Conservation (phyloP, 139 green algal species). For the Picochlorum costavermella region DNA sequence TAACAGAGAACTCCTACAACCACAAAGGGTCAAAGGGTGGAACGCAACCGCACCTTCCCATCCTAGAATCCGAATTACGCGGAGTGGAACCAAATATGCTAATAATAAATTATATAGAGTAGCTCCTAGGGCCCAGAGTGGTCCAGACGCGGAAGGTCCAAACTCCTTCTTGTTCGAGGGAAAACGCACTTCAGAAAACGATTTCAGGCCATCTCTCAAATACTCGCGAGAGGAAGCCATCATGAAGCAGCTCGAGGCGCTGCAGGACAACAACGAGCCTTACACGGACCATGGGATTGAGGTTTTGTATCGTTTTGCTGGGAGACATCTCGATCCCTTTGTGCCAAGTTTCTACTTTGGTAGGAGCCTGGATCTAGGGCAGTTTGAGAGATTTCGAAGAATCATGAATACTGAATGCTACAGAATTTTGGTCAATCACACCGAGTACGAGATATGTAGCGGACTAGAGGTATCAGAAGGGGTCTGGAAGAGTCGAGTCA, state of each 20-base stretch:
- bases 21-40: too few relatives aligned
- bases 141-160: neutral
- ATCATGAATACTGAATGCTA: constrained; percentile 31
- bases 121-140: too few relatives aligned
- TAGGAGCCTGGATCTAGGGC: constrained; percentile 14
- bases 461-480: constrained; percentile 18
- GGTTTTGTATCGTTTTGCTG: constrained; percentile 18
- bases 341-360: constrained; percentile 24
- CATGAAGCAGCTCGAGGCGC: constrained; percentile 11
- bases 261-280: constrained; percentile 28
- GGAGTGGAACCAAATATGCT: too few relatives aligned
- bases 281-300: constrained; percentile 25
- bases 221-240: neutral
- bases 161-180: too few relatives aligned
- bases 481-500: constrained; percentile 19
- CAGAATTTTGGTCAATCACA: constrained; percentile 14
- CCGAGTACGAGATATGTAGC: constrained; percentile 4
- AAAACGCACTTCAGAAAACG: neutral
- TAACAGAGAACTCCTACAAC: too few relatives aligned
- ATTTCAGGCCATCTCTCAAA: neutral
- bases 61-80: too few relatives aligned
- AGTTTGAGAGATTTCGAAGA: constrained; percentile 29
- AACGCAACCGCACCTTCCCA: too few relatives aligned
- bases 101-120: too few relatives aligned
- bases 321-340: constrained; percentile 15